Evolutionary conservation across 345 rosid species (phyloP), one percentile per base, ranked within the genome.

Genomic region (Leavenworthia alabamica): DNA sequence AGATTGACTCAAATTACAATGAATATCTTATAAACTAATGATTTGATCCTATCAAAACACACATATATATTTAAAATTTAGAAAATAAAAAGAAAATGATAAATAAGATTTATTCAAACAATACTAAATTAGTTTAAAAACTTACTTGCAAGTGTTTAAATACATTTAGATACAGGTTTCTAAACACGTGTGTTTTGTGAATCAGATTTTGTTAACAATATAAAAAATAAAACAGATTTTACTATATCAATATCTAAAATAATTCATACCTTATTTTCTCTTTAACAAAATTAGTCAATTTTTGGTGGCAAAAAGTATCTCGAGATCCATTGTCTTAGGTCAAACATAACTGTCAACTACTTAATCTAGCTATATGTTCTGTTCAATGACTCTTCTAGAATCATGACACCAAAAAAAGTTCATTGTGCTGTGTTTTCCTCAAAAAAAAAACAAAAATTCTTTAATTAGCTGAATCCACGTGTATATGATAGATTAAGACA

Each of bases 341-440:
- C 28, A 40, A 57, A 67, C 64, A 48, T 48, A 67, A 48, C 58
- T 58, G 65, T 67, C 72, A 39, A 48, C 35, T 39, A 67, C 31
- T 54, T 52, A 45, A 66, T 66, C 63, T 45, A 26, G 41, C 28
- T 13, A 39, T 9, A 20, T 56, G 41, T 57, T 57, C 42, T 28
- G 58, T 39, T 57, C 8, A 29, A 57, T 13, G 9, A 11, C 12
- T 47, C 56, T 48, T 67, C 58, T 1, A 67, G 72, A 67, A 67
- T 57, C 50, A 27, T n/a, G 19, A 57, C 26, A 57, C 48, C 49
- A 47, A 5, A 48, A 19, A 23, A 54, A 23, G 45, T 7, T 42
- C 5, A 31, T 37, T 56, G 1, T 55, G 28, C n/a, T 52, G 27
- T 40, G 12, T 64, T 31, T 39, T 27, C 41, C 27, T 2, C 2